phyloP scores from a whole-genome alignment of 2,329 filamentous ascomycete species.

The Chaetomiaceae sp. region DNA sequence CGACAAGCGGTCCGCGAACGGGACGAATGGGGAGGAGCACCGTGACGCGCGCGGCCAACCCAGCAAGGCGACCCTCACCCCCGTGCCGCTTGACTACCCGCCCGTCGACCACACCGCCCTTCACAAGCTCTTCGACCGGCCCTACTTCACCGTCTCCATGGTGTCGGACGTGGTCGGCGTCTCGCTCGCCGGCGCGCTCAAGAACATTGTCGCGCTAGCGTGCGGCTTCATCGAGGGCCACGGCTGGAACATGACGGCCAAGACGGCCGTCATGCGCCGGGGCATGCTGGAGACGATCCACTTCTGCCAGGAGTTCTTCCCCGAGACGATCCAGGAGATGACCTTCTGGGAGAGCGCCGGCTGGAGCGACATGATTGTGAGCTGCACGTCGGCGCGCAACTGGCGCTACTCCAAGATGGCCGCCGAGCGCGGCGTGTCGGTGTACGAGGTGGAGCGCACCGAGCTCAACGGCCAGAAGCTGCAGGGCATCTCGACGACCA shows the following conservation, averaged over 20 bases:
- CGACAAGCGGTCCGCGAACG: conserved; percentile 70
- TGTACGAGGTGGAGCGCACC: conserved; percentile 80
- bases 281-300: conserved; percentile 94
- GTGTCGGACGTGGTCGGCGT: conserved; percentile 95
- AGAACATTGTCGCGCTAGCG: conserved; percentile 93
- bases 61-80: conserved; percentile 65
- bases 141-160: conserved; percentile 95
- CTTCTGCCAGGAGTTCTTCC: conserved; percentile 92
- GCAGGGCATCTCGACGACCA: conserved; percentile 87
- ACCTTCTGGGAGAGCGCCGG: conserved; percentile 98
- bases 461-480: conserved; percentile 96
- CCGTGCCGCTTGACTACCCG: conserved; percentile 77
- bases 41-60: conserved; percentile 63
- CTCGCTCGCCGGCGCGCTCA: conserved; percentile 87
- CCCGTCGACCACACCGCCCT: conserved; percentile 80
- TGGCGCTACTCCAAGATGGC: conserved; percentile 90
- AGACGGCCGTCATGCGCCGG: conserved; percentile 96
- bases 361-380: conserved; percentile 93
- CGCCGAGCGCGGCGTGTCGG: conserved; percentile 70
- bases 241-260: conserved; percentile 97
- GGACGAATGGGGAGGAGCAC: conserved; percentile 47
- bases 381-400: conserved; percentile 86
- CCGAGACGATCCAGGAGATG: conserved; percentile 68
- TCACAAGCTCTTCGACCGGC: conserved; percentile 84
- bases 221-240: conserved; percentile 93